Evolutionary conservation across 768 basidiomycete genomes (phyloP).

Genomic region (Calocera viscosa): DNA sequence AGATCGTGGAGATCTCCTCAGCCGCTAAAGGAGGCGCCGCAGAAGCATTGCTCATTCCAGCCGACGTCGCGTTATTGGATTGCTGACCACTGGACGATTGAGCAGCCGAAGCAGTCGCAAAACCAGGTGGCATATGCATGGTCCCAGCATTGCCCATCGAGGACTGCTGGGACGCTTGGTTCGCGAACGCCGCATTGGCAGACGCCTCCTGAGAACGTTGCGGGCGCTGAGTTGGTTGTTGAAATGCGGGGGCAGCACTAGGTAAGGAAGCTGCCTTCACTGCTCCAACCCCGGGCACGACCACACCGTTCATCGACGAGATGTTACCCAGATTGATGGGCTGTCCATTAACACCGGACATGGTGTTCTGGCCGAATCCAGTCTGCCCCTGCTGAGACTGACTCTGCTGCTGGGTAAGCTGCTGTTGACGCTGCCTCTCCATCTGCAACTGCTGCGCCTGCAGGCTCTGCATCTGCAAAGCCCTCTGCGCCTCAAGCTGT

Average conservation of each 20-base stretch:
- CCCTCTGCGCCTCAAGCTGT: neutral
- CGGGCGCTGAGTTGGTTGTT: neutral
- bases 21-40: conserved; percentile 18
- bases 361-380: neutral
- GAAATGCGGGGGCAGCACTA: neutral
- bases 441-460: conserved; percentile 15
- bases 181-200: neutral
- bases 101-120: neutral
- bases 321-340: conserved; percentile 10
- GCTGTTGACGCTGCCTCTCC: conserved; percentile 4
- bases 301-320: neutral
- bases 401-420: conserved; percentile 17
- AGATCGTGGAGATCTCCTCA: conserved; percentile 93
- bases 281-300: conserved; percentile 4
- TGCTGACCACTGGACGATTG: conserved; percentile 8
- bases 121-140: conserved; percentile 6
- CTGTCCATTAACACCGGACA: neutral
- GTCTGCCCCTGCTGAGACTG: conserved; percentile 18
- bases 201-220: neutral
- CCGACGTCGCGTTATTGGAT: conserved; percentile 37
- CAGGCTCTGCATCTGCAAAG: conserved; percentile 1
- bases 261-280: conserved; percentile 9
- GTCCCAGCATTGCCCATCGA: neutral
- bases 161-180: neutral
- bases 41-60: conserved; percentile 35